Base-by-base conservation (phyloP, 164 flowering plant genomes). In the Stephania cephalantha region DNA sequence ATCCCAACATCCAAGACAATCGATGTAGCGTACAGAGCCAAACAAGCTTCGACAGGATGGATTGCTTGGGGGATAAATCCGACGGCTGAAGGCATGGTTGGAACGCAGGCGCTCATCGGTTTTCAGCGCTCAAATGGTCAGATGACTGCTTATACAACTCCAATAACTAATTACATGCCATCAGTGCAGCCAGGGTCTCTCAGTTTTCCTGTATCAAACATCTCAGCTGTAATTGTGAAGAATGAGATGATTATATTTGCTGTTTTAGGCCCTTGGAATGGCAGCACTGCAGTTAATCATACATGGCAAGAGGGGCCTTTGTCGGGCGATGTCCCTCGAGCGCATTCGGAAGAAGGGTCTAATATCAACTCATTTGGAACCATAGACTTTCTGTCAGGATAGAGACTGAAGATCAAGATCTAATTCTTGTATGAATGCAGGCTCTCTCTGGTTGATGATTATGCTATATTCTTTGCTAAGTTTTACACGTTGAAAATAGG, bases 61-160 rank as follows among this genome's bases (percentile, higher is more conserved):
- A 70, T 84, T 48, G 87, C 91, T 8, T 83, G 89, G 87, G 86
- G 80, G 1, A 82, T 86, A 46, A 86, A 86, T 78, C 88, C 84
- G 46, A 80, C 79, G 11, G 71, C 63, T 7, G 68, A 30, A 6
- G 85, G 86, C 70, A 86, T 82, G 88, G 65, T 78, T 8, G 87
- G 88, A 58, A 70, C 88, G 25, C 86, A 85, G 46, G 85, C 85
- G 15, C 70, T 85, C 0, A 82, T 83, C 25, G 86, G 84, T 67
- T 85, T 85, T 46, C 81, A n/a, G 8, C 77, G 79, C 30, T 66
- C 82, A 17, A 78, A 79, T 6, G 86, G 85, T 9, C 82, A 72
- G 48, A 31, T 82, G 75, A 78, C 68, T 0, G 85, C 77, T 61
- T 83, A 82, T 66, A 71, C 87, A 18, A 83, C 86, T 25, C 58